phyloP scores from a whole-genome alignment of 2,329 filamentous ascomycete genomes.

The Colletotrichum sp. region DNA sequence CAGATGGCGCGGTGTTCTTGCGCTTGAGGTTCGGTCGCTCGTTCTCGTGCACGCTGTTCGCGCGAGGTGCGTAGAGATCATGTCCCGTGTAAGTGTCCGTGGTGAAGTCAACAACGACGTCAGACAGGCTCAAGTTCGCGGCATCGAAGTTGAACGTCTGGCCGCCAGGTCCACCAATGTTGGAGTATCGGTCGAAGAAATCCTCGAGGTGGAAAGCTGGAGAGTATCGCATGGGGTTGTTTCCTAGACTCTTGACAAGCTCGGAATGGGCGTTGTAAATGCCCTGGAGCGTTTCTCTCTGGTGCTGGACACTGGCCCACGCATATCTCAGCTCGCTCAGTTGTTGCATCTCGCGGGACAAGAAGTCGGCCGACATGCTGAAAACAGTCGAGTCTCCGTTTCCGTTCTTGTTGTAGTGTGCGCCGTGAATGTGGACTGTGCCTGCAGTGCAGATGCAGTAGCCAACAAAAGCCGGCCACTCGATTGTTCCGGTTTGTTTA shows the following conservation, averaged over 20 bases:
- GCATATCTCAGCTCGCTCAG: slow-evolving; percentile 75
- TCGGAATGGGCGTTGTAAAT: slow-evolving; percentile 82
- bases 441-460: slow-evolving; percentile 88
- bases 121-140: slow-evolving; percentile 74
- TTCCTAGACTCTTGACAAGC: slow-evolving; percentile 74
- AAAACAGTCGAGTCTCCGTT: slow-evolving; percentile 67
- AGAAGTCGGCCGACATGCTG: slow-evolving; percentile 67
- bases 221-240: slow-evolving; percentile 73
- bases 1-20: slow-evolving; percentile 48
- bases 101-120: slow-evolving; percentile 66
- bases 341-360: slow-evolving; percentile 81
- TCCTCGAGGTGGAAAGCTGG: slow-evolving; percentile 86
- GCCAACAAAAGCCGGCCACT: slow-evolving; percentile 87
- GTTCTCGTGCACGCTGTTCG: slow-evolving; percentile 28
- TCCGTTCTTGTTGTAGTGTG: slow-evolving; percentile 71
- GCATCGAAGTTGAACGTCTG: slow-evolving; percentile 71
- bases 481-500: slow-evolving; percentile 73
- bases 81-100: slow-evolving; percentile 59
- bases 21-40: slow-evolving; percentile 52
- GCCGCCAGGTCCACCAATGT: slow-evolving; percentile 62
- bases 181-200: slow-evolving; percentile 82
- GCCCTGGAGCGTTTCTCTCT: slow-evolving; percentile 77
- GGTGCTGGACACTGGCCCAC: slow-evolving; percentile 82
- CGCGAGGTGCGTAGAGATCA: slow-evolving; percentile 51
- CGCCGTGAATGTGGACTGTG: slow-evolving; percentile 86